A percentile compares a stretch with the other conserved stretches of the same genome.
Conservation (phyloP, 1,284 basidiomycete genomes). For the Calocybe gambosa region DNA sequence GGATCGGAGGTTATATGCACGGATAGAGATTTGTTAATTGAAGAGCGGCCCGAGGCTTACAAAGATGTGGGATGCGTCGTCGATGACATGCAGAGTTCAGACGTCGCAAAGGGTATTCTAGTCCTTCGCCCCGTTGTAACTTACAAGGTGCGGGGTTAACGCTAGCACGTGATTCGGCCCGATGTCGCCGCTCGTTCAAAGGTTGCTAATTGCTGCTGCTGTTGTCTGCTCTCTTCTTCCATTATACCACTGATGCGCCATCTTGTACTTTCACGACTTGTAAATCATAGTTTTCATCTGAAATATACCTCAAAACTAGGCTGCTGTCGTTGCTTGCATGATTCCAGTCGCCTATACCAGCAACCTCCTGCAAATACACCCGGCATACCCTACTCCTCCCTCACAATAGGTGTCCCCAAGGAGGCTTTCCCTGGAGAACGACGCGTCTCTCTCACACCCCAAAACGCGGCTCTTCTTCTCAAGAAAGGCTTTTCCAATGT, state of each 20-base stretch:
- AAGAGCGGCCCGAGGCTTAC: constrained; percentile 35
- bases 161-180: constrained; percentile 13
- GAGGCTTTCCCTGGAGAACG: constrained; percentile 73
- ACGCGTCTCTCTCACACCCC: constrained; percentile 74
- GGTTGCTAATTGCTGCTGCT: constrained; percentile 7
- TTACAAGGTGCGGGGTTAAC: constrained; percentile 28
- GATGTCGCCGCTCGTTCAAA: too few species aligned
- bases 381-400: constrained; percentile 65
- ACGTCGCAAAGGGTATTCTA: constrained; percentile 24
- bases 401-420: constrained; percentile 72
- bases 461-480: constrained; percentile 63
- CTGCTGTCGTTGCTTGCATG: constrained; percentile 28
- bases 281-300: constrained; percentile 12
- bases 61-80: constrained; percentile 30
- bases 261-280: constrained; percentile 5
- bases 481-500: constrained; percentile 78
- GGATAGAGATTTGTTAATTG: constrained; percentile 29
- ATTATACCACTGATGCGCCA: too few species aligned
- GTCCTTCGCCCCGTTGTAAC: constrained; percentile 27
- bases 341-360: constrained; percentile 22
- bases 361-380: constrained; percentile 23
- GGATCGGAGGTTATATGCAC: constrained; percentile 31
- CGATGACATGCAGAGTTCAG: constrained; percentile 27
- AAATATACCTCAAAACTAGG: constrained; percentile 20
- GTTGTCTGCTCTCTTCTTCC: not conserved